Base-by-base conservation (phyloP, 306 rosid genomes). In the Trifolium fragiferum region DNA sequence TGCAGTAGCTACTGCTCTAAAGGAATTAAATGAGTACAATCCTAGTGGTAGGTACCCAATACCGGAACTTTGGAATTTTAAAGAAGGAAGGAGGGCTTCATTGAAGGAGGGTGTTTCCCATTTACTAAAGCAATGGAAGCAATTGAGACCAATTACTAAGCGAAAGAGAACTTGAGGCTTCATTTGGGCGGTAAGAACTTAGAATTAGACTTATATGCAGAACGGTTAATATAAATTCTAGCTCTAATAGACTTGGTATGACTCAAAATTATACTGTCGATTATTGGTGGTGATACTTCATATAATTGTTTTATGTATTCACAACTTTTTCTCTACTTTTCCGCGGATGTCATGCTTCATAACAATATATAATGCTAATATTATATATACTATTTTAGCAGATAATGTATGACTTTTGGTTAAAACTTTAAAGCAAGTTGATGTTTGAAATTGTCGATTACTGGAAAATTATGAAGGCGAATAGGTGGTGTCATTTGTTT, bases 41-140 rank as follows among this genome's bases (percentile, higher is more conserved):
- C 86, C 97, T 4, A 93, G 98, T 81, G 98, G 98, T 18, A 80
- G 98, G 77, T 90, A 89, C 68, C 16, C 72, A 8, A 0, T 88
- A 62, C 64, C 30, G 3, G 98, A 93, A 67, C 78, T 89, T 10
- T 93, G 98, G 96, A 89, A 88, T 82, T 70, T 43, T 10, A 82
- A 82, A 55, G 90, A 86, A 68, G 86, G 77, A 66, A 86, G 87
- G 63, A 87, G 70, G 78, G 98, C 98, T 5, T 35, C 67, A 0
- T 35, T 91, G 61, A 76, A 76, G 72, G 97, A 93, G 78, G 97
- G 91, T 33, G 79, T 81, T 37, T 15, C 37, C 0, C 51, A 65
- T 70, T 9, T 93, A 55, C 41, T 93, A 33, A 80, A n/a, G 66
- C 80, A 77, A 69, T 92, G 96, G 97, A 90, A 63, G 68, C 82